phyloP scores from a whole-genome alignment of 768 basidiomycete genomes.

The Erythrobasidium yunnanense region DNA sequence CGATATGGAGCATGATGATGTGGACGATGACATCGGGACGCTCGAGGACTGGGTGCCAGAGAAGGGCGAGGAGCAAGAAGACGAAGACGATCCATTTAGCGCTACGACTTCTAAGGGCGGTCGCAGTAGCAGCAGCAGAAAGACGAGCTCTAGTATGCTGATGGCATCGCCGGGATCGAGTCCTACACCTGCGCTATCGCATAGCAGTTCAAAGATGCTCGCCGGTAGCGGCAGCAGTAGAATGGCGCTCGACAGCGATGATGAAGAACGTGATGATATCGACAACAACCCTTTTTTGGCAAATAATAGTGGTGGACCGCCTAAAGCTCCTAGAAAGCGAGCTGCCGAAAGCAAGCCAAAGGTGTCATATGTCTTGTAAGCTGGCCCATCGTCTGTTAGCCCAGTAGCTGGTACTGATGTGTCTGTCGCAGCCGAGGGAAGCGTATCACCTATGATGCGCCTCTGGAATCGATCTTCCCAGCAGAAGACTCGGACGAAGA shows the following conservation, averaged over 20 bases:
- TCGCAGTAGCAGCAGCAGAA: too few relatives aligned
- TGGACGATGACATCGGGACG: conserved; percentile 8
- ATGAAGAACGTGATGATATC: conserved; percentile 1
- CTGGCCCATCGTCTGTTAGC: background rate
- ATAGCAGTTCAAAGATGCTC: too few relatives aligned
- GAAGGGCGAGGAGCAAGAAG: background rate
- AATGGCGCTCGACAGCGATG: background rate
- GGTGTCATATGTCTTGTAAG: conserved; percentile 24
- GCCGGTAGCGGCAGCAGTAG: too few relatives aligned
- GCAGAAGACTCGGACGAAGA: conserved; percentile 15
- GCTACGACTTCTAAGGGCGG: background rate
- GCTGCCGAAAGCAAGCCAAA: background rate
- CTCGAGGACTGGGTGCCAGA: conserved; percentile 14
- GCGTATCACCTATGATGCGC: conserved; percentile 23
- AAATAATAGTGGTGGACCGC: background rate
- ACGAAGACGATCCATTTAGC: conserved; percentile 15
- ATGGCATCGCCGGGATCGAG: background rate
- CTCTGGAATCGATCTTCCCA: conserved; percentile 11
- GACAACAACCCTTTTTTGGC: conserved; percentile 20
- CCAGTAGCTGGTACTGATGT: too few relatives aligned
- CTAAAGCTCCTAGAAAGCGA: conserved; percentile 1
- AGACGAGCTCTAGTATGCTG: too few relatives aligned
- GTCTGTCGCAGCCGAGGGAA: conserved; percentile 27
- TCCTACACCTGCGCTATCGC: background rate
- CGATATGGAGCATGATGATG: background rate